A percentile compares a stretch with the other conserved stretches of the same genome.
phyloP scores from a whole-genome alignment of 1,284 basidiomycete species.

The Sporisorium sorghi region DNA sequence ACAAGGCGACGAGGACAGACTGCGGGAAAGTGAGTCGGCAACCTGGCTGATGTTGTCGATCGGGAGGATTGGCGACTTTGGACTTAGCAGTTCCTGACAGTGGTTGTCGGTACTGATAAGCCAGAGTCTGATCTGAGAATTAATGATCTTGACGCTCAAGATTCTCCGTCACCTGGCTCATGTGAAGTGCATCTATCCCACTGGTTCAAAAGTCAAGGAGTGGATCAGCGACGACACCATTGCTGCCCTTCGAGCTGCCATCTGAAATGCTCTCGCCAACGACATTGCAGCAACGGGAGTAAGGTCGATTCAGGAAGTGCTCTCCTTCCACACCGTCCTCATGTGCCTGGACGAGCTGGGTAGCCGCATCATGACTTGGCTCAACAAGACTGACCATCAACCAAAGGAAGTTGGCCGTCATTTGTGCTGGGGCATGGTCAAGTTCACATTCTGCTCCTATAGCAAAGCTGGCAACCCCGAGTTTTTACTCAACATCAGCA shows the following conservation, averaged over 20 bases:
- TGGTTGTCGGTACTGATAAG: too few species aligned
- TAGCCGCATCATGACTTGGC: slow-evolving; percentile 9
- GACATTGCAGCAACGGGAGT: slow-evolving; percentile 4
- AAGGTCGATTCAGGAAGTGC: slow-evolving; percentile 2
- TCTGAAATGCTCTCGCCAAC: slow-evolving; percentile 9
- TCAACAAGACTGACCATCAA: neutral
- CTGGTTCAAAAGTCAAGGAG: slow-evolving; percentile 1
- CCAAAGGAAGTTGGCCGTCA: slow-evolving; percentile 1
- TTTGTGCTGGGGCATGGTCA: slow-evolving; percentile 10
- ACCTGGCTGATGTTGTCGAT: too few species aligned
- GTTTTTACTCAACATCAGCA: slow-evolving; percentile 5
- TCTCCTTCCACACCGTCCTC: slow-evolving; percentile 5
- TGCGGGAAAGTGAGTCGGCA: too few species aligned
- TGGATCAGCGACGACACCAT: slow-evolving; percentile 14
- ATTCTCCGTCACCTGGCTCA: neutral
- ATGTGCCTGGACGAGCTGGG: slow-evolving; percentile 4
- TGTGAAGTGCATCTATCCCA: slow-evolving; percentile 9
- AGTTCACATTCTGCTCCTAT: slow-evolving; percentile 11
- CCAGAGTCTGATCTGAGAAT: too few species aligned
- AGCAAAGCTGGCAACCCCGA: neutral
- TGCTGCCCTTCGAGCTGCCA: slow-evolving; percentile 9
- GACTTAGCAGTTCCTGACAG: too few species aligned
- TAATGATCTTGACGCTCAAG: too few species aligned
- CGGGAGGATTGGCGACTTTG: too few species aligned
- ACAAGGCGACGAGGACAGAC: too few species aligned